Base-by-base conservation (phyloP, 2,329 filamentous ascomycete species). In the Colletotrichum karsti region DNA sequence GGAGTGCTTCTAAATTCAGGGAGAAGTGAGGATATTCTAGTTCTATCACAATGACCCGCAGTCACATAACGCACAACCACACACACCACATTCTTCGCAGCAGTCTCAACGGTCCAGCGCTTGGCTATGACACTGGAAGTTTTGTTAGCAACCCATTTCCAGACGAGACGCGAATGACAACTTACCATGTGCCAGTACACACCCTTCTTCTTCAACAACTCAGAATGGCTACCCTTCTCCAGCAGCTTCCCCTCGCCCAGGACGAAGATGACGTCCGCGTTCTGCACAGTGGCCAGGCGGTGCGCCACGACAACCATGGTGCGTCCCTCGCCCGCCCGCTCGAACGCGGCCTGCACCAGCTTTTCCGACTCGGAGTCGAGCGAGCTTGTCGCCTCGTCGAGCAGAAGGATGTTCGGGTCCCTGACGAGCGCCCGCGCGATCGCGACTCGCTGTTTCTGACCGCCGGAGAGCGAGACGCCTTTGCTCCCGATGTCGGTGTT, bases 281-380 rank as follows among this genome's bases (percentile, higher is more conserved):
- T 91, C 77, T 93, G 92, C 20, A 95, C 90, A 12, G 92, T 95
- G 0, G 91, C 91, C 54, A 95, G 82, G 13, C 93, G 84, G 76
- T 95, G 93, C 1, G 93, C 93, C 10, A 96, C 92, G 3, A 92
- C 92, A 3, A 96, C 83, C 69, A 92, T 93, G 2, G 93, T 90
- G 7, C 87, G 80, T 3, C 87, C 87, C 70, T 84, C 83, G 4
- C 84, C 85, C 0, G 88, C 89, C 44, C 83, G 83, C 81, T 93
- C 90, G 74, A 95, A 89, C 0, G 92, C 91, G 1, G 82, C 83
- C 77, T 95, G 88, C 4, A 90, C 87, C n/a, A 89, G 80, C 75
- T 87, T 84, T 77, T 89, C 87, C 46, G 85, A 85, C 73, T 90
- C 87, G 2, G 86, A 88, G 73, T 93, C 91, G 4, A 93, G 82